Conservation (phyloP, 805 yeast species). For the Saturnispora sekii region DNA sequence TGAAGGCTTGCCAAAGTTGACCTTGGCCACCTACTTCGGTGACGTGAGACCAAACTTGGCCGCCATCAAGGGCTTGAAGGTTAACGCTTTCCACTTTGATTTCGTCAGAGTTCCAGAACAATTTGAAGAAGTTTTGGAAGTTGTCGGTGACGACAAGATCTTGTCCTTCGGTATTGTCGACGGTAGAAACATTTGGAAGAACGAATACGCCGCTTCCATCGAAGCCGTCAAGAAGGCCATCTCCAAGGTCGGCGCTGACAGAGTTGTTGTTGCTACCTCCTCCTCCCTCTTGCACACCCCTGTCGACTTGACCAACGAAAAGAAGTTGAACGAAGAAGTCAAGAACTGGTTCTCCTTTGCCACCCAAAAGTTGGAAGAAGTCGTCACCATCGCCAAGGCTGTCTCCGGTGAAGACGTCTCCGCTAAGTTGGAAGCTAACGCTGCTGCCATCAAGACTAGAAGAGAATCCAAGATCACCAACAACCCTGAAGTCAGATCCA, state of each 20-base stretch:
- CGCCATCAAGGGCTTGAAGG: slow-evolving; percentile 85
- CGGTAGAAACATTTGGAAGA: slow-evolving; percentile 99
- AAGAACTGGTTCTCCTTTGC: slow-evolving; percentile 99
- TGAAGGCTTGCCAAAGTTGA: slow-evolving; percentile 66
- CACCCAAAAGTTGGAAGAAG: slow-evolving; percentile 89
- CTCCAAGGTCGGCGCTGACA: slow-evolving; percentile 73
- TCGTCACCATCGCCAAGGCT: slow-evolving; percentile 82
- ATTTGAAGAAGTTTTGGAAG: slow-evolving; percentile 68
- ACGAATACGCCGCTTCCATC: slow-evolving; percentile 83
- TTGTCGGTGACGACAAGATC: slow-evolving; percentile 60
- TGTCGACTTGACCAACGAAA: slow-evolving; percentile 87
- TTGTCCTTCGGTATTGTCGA: slow-evolving; percentile 96
- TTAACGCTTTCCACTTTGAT: slow-evolving; percentile 93
- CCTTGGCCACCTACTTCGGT: slow-evolving; percentile 92
- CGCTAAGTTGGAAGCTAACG: slow-evolving; percentile 74
- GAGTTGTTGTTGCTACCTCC: slow-evolving; percentile 89
- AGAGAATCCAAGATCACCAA: slow-evolving; percentile 80
- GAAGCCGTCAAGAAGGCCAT: slow-evolving; percentile 74
- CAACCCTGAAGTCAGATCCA: slow-evolving; percentile 81
- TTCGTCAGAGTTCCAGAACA: slow-evolving; percentile 95
- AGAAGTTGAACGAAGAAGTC: slow-evolving; percentile 81
- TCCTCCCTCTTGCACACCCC: slow-evolving; percentile 98
- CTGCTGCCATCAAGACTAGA: slow-evolving; percentile 78
- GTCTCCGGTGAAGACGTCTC: slow-evolving; percentile 79
- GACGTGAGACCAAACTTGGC: slow-evolving; percentile 94